Base-by-base conservation (phyloP, 148 eudicot species). In the Talinum fruticosum region DNA sequence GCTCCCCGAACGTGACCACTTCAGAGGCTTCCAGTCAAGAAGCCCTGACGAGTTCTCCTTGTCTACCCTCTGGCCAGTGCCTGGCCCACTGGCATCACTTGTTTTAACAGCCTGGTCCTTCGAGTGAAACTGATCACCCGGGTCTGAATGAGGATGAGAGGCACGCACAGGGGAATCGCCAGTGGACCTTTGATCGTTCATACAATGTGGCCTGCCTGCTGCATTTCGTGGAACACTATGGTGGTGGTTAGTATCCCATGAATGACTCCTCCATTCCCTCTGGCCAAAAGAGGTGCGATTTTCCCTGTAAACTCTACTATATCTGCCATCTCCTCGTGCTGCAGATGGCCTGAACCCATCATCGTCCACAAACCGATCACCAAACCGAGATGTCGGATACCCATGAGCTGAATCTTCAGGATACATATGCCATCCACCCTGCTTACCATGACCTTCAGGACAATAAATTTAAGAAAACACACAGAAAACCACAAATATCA, bases 1-100 rank as follows among this genome's bases (percentile, higher is more conserved):
- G 78, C 93, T 93, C 70, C 91, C 97, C 0, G 94, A 86, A 44
- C 92, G 87, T 28, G 88, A 87, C 93, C 97, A 91, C 80, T 91
- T 91, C 70, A 87, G 76, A 75, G 97, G 90, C 82, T 90, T 91
- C 99, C 93, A 89, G 81, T 89, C 92, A 24, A 84, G 82, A 7
- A 89, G 75, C 33, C 84, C 92, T 79, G 83, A 66, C 14, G 84
- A 79, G 74, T 82, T 89, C 61, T 88, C 93, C 71, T 80, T 91
- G 30, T 89, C 92, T 53, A 79, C 34, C 81, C 72, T 88, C 76
- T 78, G 93, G 54, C 84, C 80, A 49, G 78, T 36, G 54, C 75
- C 82, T 74, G 79, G 69, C 36, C 82, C 91, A 81, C 83, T 80
- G 61, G 54, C 79, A 83, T 80, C 83, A 76, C 71, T 75, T 21